Conservation (phyloP, 495 filamentous ascomycete species). For the Neurospora africana region DNA sequence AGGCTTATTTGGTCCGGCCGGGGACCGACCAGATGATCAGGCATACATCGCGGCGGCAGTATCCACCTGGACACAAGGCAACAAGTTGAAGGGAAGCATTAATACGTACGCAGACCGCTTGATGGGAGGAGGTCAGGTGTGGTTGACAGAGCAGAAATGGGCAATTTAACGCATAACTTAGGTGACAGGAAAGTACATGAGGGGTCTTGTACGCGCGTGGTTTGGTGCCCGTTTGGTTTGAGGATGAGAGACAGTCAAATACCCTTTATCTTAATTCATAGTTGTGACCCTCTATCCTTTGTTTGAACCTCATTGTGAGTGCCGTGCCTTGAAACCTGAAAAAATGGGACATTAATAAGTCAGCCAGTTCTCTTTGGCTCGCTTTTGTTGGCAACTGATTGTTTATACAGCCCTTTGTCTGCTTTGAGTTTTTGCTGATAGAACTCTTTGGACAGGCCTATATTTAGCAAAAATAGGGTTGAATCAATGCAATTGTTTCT, state of each 20-base stretch:
- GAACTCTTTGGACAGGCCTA: neutral
- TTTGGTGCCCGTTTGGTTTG: neutral
- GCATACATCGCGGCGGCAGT: neutral
- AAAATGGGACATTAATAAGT: neutral
- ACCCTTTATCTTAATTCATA: constrained; percentile 1
- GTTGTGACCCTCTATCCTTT: neutral
- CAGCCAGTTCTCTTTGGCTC: neutral
- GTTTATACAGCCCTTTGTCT: neutral
- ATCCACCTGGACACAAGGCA: neutral
- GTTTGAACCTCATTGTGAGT: neutral
- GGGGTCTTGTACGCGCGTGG: neutral
- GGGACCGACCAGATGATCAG: neutral
- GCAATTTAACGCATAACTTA: neutral
- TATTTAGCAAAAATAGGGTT: neutral
- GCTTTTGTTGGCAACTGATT: neutral
- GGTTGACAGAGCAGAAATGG: neutral
- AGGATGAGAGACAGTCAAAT: neutral
- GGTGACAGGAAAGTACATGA: neutral
- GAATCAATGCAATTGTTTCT: neutral
- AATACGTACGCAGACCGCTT: neutral
- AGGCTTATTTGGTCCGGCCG: constrained; percentile 8
- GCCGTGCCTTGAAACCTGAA: neutral
- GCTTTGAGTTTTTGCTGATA: neutral
- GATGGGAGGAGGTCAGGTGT: neutral
- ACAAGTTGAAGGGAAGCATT: neutral